Conservation (phyloP, 176 grass and related monocot genomes). For the Aegilops longissima region DNA sequence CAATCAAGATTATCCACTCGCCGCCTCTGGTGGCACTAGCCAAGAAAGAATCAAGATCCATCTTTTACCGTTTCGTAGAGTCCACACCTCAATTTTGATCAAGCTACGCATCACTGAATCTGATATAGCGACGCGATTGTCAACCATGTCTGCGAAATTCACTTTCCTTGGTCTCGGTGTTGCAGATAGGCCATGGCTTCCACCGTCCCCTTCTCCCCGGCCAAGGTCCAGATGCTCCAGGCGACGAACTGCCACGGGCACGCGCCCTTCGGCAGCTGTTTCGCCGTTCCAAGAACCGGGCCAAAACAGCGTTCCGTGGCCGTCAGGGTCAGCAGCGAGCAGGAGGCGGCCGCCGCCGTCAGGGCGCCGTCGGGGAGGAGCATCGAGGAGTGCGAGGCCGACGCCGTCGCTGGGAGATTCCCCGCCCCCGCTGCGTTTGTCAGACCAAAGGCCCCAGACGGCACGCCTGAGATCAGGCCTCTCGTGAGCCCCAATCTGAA, state of each 20-base stretch:
- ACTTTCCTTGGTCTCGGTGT: background rate
- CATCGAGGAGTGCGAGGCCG: slow-evolving; percentile 95
- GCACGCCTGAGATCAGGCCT: slow-evolving; percentile 74
- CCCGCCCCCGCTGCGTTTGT: slow-evolving; percentile 48
- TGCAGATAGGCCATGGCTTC: slow-evolving; percentile 58
- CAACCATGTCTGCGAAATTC: slow-evolving; percentile 24
- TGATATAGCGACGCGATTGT: background rate
- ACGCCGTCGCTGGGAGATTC: slow-evolving; percentile 79
- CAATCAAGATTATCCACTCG: background rate
- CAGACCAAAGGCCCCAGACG: slow-evolving; percentile 64
- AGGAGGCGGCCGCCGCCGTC: slow-evolving; percentile 47
- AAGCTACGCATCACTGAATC: background rate
- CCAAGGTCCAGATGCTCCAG: slow-evolving; percentile 55
- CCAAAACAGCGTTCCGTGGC: slow-evolving; percentile 28
- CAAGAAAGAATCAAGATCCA: slow-evolving; percentile 19
- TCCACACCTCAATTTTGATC: background rate
- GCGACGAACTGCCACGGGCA: slow-evolving; percentile 39
- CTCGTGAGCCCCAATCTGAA: slow-evolving; percentile 45
- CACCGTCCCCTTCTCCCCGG: slow-evolving; percentile 58
- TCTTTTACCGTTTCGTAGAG: background rate
- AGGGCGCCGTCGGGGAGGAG: slow-evolving; percentile 64
- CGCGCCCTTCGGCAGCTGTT: slow-evolving; percentile 31
- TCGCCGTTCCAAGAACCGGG: slow-evolving; percentile 27
- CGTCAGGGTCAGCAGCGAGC: slow-evolving; percentile 66
- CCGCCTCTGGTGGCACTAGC: background rate